Percentiles rank a stretch among this genome's conserved stretches.
Conservation (phyloP, 176 grass and related monocot genomes). For the Triticum dicoccoides region DNA sequence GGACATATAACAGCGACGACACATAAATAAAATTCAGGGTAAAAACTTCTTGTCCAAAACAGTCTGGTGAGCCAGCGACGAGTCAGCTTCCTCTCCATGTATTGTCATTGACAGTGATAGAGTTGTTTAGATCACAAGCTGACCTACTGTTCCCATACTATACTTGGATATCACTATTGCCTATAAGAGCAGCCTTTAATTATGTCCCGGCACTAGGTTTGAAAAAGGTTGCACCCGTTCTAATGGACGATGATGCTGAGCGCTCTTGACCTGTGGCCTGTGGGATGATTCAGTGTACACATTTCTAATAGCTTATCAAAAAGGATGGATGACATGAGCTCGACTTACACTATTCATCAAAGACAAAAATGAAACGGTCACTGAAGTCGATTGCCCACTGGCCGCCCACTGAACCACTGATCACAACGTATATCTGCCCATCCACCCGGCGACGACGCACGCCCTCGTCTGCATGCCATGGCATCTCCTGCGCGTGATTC, state of each 20-base stretch:
- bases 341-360: background rate
- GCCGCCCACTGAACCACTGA: background rate
- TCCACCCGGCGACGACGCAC: background rate
- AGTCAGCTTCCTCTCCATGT: background rate
- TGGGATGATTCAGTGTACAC: background rate
- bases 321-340: background rate
- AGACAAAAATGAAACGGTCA: background rate
- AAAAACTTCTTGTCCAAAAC: too few relatives aligned
- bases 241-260: too few relatives aligned
- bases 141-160: background rate
- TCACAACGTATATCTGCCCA: background rate
- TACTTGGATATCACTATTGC: background rate
- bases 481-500: background rate
- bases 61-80: background rate
- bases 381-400: background rate
- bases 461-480: background rate
- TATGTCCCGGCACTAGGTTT: background rate
- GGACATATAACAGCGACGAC: too few relatives aligned
- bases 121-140: background rate
- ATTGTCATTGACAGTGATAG: background rate
- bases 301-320: background rate
- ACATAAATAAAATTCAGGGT: too few relatives aligned
- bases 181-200: background rate
- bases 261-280: background rate
- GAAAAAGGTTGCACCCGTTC: background rate